Evolutionary conservation across 768 basidiomycete species (phyloP).

Genomic region (Pleurotus cornucopiae): DNA sequence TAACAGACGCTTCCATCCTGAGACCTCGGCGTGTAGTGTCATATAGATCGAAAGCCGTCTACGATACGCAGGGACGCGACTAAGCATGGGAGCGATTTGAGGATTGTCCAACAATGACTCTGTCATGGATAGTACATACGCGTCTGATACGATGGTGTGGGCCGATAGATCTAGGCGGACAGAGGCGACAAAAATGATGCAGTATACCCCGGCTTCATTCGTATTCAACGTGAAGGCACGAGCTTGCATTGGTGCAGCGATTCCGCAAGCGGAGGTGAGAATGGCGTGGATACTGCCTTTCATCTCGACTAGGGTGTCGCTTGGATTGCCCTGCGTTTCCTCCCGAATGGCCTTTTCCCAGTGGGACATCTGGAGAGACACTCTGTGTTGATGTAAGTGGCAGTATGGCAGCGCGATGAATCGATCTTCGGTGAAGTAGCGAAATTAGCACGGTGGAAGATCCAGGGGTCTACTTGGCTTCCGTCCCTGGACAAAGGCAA

Average conservation of each 20-base stretch:
- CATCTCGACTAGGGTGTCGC: neutral
- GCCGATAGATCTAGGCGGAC: slow-evolving; percentile 44
- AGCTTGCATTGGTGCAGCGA: neutral
- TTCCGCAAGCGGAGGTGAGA: neutral
- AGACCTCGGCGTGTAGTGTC: slow-evolving; percentile 27
- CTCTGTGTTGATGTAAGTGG: no score
- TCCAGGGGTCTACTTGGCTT: no score
- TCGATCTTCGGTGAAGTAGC: no score
- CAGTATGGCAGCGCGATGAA: no score
- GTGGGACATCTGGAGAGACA: no score
- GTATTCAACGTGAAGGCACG: slow-evolving; percentile 16
- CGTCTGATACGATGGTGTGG: slow-evolving; percentile 47
- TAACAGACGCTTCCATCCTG: slow-evolving; percentile 47
- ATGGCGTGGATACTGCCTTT: slow-evolving; percentile 11
- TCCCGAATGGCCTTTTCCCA: no score
- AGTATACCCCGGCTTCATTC: slow-evolving; percentile 16
- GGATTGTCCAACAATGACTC: slow-evolving; percentile 9
- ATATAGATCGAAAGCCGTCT: neutral
- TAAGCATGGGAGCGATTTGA: neutral
- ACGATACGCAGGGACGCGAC: neutral
- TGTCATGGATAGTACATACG: slow-evolving; percentile 37
- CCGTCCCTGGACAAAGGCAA: no score
- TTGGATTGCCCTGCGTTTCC: no score
- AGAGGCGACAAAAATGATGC: slow-evolving; percentile 42
- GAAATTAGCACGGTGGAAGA: no score